Evolutionary conservation across 2,329 filamentous ascomycete genomes (phyloP), one percentile per base, ranked within the genome.

Genomic region (Trichoderma endophyticum): DNA sequence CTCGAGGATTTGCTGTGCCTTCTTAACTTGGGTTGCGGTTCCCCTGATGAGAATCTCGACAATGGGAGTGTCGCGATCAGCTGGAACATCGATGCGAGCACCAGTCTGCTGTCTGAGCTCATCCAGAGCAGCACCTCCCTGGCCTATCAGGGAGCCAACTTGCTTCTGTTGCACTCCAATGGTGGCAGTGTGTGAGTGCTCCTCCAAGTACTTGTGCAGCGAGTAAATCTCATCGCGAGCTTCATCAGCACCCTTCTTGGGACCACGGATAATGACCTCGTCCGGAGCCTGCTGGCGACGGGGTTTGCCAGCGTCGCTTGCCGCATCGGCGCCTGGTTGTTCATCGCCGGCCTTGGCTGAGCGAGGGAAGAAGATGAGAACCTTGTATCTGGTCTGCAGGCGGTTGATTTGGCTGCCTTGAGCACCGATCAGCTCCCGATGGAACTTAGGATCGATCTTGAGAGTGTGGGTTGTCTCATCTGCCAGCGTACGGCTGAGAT

Each of bases 31-130:
- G 76, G 92, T 86, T 85, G 97, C 96, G 28, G 94, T 97, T 70
- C 96, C 96, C 87, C 94, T 97, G 82, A 99, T 89, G 80, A 90
- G 91, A 78, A 99, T 95, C 77, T 97, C 93, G 15, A 96, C 94
- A 73, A 91, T 87, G 11, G 90, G 88, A 18, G 89, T 88, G 75
- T 97, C 93, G 73, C 91, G 89, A 70, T 90, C 91, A 73, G 92
- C 91, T 30, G 96, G 96, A 63, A 99, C 93, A 79, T 98, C 95
- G 75, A 99, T 95, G 82, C 92, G 92, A 28, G 94, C 94, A 69
- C 94, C 94, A 62, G 94, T 97, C 70, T 89, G 86, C 75, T 94
- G 90, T 73, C 96, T 92, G 63, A 99, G 86, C 78, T 94, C 92
- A 77, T 98, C 96, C 87, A 99, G 93, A 76, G 93, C 94, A 76